Evolutionary conservation across 176 grass and related monocot species (phyloP).

Genomic region (Raddia guianensis): DNA sequence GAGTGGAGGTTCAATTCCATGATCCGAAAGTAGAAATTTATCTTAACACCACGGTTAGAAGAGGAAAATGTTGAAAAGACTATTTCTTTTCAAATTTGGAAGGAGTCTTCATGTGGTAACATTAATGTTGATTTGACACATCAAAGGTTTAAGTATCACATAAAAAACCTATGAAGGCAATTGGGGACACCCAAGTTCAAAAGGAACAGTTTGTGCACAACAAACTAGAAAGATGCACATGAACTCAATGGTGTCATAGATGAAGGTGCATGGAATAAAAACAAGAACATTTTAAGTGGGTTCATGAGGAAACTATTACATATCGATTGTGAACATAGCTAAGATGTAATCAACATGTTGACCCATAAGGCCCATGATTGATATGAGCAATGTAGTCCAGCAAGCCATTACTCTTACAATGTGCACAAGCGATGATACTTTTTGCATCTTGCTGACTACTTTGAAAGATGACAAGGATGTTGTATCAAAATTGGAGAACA

Average conservation of each 20-base stretch:
- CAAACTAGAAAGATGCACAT: background rate
- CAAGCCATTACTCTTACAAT: slow-evolving; percentile 9
- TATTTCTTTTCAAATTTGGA: background rate
- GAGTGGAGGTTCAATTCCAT: background rate
- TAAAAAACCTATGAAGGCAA: background rate
- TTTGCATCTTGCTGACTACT: slow-evolving; percentile 12
- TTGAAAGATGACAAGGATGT: background rate
- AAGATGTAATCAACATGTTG: background rate
- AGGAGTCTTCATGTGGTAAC: background rate
- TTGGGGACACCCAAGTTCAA: background rate
- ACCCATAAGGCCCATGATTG: background rate
- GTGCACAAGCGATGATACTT: slow-evolving; percentile 20
- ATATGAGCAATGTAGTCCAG: background rate
- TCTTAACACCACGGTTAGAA: background rate
- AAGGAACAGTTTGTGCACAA: slow-evolving; percentile 7
- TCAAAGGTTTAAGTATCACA: background rate
- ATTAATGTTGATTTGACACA: background rate
- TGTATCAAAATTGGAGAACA: slow-evolving; percentile 8
- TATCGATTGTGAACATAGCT: background rate
- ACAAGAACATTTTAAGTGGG: background rate
- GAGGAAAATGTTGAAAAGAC: background rate
- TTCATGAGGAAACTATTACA: slow-evolving; percentile 13
- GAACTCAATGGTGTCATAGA: background rate
- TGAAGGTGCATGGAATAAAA: background rate
- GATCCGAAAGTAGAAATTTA: background rate